These are phyloP conservation scores for Candida arabinofermentans DNA, from an alignment of 805 yeast genomes.

Conservation along the genomic window DNA sequence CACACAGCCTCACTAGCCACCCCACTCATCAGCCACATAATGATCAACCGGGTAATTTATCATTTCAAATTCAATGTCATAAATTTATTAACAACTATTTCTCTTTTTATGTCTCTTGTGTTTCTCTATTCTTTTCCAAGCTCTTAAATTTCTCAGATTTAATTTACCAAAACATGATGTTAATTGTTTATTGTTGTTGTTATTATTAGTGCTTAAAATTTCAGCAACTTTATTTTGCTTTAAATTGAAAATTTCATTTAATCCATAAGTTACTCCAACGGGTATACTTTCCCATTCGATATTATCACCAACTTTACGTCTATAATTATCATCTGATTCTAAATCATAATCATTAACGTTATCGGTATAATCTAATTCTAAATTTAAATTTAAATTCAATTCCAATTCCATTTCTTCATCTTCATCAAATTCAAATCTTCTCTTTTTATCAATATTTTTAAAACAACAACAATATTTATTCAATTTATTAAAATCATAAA, in stretches of 20 bases:
- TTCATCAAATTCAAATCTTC: not conserved
- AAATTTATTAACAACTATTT: not conserved
- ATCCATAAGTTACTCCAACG: constrained; percentile 19
- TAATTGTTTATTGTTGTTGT: constrained; percentile 1
- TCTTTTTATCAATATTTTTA: not conserved
- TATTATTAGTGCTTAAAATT: constrained; percentile 5
- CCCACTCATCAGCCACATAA: too few species aligned
- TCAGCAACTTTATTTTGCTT: constrained; percentile 17
- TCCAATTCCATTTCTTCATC: too few species aligned
- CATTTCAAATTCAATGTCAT: too few species aligned
- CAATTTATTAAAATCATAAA: not conserved
- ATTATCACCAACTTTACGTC: constrained; percentile 24
- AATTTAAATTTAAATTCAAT: constrained; percentile 1
- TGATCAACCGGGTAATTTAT: too few species aligned
- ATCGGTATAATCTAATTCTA: not conserved
- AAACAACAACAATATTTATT: not conserved
- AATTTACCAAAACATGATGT: constrained; percentile 21
- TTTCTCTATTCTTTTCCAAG: constrained; percentile 22
- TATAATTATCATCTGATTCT: not conserved
- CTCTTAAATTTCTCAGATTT: constrained; percentile 23
- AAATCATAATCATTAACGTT: not conserved
- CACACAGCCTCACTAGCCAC: too few species aligned
- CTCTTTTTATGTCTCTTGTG: not conserved
- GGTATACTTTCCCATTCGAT: constrained; percentile 24
- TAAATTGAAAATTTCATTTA: constrained; percentile 18